Base-by-base conservation (phyloP, 2,329 filamentous ascomycete genomes). In the Ophiostoma pallidulum region DNA sequence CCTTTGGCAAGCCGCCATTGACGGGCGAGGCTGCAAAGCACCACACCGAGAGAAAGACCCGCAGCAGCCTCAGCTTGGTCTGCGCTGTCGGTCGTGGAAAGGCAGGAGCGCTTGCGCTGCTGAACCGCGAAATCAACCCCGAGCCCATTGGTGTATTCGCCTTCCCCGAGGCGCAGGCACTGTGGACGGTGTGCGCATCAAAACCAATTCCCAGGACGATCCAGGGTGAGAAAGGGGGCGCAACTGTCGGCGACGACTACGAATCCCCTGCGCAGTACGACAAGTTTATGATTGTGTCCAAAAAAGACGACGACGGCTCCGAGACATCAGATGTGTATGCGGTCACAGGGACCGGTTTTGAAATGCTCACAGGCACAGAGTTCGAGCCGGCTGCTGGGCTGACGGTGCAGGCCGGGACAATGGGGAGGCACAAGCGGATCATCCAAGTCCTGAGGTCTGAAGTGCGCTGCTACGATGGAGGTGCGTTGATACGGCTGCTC, bases 321-420 rank as follows among this genome's bases (percentile, higher is more conserved):
- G 86, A 91, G 63, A 82, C 80, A 37, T 91, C 87, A 1, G 80
- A 86, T 47, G 82, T 94, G 3, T 90, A 90, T 58, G 75, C 78
- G 35, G 70, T 91, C 33, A 85, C 82, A n/a, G 78, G 77, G 1
- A 79, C 80, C 26, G 80, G 80, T 3, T 80, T 94, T 50, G 82
- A 89, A 60, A 79, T 84, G 33, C 73, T 91, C 8, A 78, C 79
- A 31, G 87, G 84, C 33, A 88, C 89, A 0, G 92, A 98, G 59
- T 96, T 97, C 60, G 94, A 98, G 52, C 81, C 85, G 4, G 86
- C 87, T 39, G 87, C 90, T 53, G 92, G 90, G 22, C 78, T 83
- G 28, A 96, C 92, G 0, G 74, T 97, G 40, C 85, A 94, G 56
- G 84, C 92, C 16, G 87, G 86, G 14, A 85, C 84, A 0, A 78